These are phyloP conservation scores for Boletus semigastroideus DNA, from an alignment of 1,284 basidiomycete genomes.

Conservation along the genomic window DNA sequence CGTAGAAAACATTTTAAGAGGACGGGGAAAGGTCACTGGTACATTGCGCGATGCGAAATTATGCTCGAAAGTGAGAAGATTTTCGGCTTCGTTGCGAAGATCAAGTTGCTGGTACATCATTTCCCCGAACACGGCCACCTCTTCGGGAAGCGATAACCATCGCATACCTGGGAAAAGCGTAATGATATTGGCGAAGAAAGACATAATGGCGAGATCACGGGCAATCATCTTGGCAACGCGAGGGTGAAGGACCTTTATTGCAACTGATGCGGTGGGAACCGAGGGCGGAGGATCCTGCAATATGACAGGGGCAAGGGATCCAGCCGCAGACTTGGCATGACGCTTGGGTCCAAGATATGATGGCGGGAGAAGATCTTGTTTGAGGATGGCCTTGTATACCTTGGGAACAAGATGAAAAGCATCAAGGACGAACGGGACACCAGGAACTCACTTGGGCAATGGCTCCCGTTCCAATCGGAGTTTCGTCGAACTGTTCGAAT, in stretches of 20 bases:
- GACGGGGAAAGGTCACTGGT: constrained; percentile 88
- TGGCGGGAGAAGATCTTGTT: constrained; percentile 80
- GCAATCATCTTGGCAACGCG: constrained; percentile 78
- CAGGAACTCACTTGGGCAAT: constrained; percentile 82
- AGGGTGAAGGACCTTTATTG: constrained; percentile 96
- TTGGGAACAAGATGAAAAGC: constrained; percentile 27
- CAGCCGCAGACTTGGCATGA: constrained; percentile 45
- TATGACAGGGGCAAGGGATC: constrained; percentile 53
- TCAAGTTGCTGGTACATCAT: constrained; percentile 99
- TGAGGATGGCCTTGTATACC: constrained; percentile 87
- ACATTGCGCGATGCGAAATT: constrained; percentile 83
- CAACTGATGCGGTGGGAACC: constrained; percentile 81
- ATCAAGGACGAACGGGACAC: background rate
- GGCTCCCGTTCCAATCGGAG: constrained; percentile 95
- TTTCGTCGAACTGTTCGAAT: constrained; percentile 87
- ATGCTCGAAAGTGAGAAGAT: constrained; percentile 81
- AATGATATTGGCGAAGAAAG: constrained; percentile 83
- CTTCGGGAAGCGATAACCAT: constrained; percentile 96
- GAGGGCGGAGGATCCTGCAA: constrained; percentile 61
- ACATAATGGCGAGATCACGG: constrained; percentile 93
- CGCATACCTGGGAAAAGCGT: constrained; percentile 89
- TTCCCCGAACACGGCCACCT: constrained; percentile 91
- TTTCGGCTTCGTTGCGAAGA: constrained; percentile 87
- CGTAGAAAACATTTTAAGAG: constrained; percentile 78
- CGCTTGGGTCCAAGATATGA: constrained; percentile 74